Evolutionary conservation across 2,329 filamentous ascomycete genomes (phyloP).

Genomic region (Drechslerella stenobrocha): DNA sequence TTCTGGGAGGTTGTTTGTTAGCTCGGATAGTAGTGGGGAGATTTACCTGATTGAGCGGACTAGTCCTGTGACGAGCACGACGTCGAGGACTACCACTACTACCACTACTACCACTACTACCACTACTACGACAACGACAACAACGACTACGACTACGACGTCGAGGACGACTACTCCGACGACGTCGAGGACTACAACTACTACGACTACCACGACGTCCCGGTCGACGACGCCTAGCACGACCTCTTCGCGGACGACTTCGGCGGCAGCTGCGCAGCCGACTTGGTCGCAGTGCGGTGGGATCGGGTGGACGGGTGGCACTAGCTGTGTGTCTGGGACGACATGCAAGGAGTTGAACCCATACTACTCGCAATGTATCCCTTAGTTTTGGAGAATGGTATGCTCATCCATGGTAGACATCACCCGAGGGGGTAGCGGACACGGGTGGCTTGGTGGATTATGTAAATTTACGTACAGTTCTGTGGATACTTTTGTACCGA

Average conservation of each 20-base stretch:
- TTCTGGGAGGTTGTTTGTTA: conserved; percentile 65
- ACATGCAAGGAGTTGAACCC: conserved; percentile 49
- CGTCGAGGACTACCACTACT: conserved; percentile 8
- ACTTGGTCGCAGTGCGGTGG: conserved; percentile 53
- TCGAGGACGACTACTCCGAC: conserved; percentile 14
- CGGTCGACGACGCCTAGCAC: conserved; percentile 8
- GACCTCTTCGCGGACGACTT: conserved; percentile 13
- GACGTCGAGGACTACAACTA: neutral
- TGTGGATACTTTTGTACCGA: too few relatives aligned
- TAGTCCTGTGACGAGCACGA: conserved; percentile 4
- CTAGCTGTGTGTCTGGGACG: conserved; percentile 48
- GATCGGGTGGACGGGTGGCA: conserved; percentile 47
- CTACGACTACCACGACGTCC: neutral
- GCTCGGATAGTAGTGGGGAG: conserved; percentile 67
- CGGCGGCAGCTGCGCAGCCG: conserved; percentile 4
- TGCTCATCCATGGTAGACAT: too few relatives aligned
- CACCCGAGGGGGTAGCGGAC: too few relatives aligned
- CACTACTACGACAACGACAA: conserved; percentile 7
- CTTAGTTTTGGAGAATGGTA: conserved; percentile 3
- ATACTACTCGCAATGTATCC: conserved; percentile 53
- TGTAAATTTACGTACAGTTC: too few relatives aligned
- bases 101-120: conserved; percentile 5
- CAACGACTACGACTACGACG: conserved; percentile 12
- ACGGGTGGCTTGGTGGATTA: too few relatives aligned
- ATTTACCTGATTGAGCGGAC: conserved; percentile 62